A percentile compares a stretch with the other conserved stretches of the same genome.
Evolutionary conservation across 2,329 filamentous ascomycete genomes (phyloP).

Genomic region (Cladophialophora immunda): DNA sequence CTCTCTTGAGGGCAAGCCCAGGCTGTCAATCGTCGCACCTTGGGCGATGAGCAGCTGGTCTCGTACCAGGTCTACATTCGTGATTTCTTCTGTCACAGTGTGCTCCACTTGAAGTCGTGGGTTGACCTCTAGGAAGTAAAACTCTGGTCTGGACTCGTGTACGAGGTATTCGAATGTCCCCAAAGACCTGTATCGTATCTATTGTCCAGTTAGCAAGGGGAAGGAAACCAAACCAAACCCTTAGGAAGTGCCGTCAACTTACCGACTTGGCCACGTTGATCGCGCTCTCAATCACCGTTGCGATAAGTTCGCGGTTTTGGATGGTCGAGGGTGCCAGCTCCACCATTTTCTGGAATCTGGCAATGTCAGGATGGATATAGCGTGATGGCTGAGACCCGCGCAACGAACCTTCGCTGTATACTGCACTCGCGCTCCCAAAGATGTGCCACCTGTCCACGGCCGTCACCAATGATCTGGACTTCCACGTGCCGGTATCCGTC

Average conservation of each 20-base stretch:
- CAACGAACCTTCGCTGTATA: slow-evolving; percentile 65
- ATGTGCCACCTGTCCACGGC: slow-evolving; percentile 60
- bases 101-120: slow-evolving; percentile 69
- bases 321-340: slow-evolving; percentile 65
- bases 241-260: too few species aligned
- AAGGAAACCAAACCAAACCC: too few species aligned
- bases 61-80: slow-evolving; percentile 63
- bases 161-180: slow-evolving; percentile 72
- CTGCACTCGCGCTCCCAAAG: slow-evolving; percentile 69
- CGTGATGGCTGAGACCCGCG: too few species aligned
- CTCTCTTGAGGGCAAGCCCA: slow-evolving; percentile 42
- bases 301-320: slow-evolving; percentile 55
- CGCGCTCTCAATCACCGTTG: slow-evolving; percentile 62
- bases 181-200: slow-evolving; percentile 67
- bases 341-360: slow-evolving; percentile 70
- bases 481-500: slow-evolving; percentile 69
- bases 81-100: slow-evolving; percentile 66
- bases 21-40: slow-evolving; percentile 53
- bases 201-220: too few species aligned
- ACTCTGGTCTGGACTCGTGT: slow-evolving; percentile 57
- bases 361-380: too few species aligned
- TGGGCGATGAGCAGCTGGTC: slow-evolving; percentile 63
- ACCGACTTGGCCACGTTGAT: too few species aligned
- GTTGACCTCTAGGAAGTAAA: slow-evolving; percentile 69
- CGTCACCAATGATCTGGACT: slow-evolving; percentile 67